Evolutionary conservation across 2,329 filamentous ascomycete genomes (phyloP), one percentile per base, ranked within the genome.

Genomic region (Pseudogymnoascus sp.): DNA sequence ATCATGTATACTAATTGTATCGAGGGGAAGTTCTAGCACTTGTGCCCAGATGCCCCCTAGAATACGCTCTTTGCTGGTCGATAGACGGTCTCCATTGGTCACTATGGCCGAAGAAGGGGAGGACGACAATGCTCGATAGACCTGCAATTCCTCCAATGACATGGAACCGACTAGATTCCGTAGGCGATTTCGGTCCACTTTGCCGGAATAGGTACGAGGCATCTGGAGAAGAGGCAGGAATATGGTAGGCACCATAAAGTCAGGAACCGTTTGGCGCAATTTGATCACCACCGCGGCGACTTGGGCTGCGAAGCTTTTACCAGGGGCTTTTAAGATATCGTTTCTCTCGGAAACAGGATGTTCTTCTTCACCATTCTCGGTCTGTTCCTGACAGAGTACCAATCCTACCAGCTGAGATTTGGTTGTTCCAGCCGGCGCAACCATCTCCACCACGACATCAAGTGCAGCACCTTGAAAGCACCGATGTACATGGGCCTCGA

Each of bases 41-140:
- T 72, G 68, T 0, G 74, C 71, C 73, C 76, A 80, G n/a, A 78
- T 71, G 1, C 30, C 30, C 41, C 69, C 71, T n/a, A 75, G 65
- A 12, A 8, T 39, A 39, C 15, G 37, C 37, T 39, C 37, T 18
- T 39, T 39, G 37, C 20, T 20, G 15, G 37, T 39, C 37, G 37
- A 39, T 9, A 39, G 8, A 39, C 15, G 37, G 37, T 39, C 37
- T 18, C 37, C 37, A 39, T 39, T 39, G 37, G 37, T 39, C 37
- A 39, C 37, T 20, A 20, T 20, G 15, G 37, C 22, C 22, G 22
- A 39, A 39, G 37, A 39, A 18, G 37, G 15, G 8, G 37, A 39
- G 11, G 37, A 39, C 5, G 37, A 39, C 9, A 39, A 20, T 39
- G 15, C 15, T 8, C 37, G 37, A 39, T 39, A 20, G 37, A 20